Conservation (phyloP, 495 filamentous ascomycete species). For the Penicillium malachiteum region DNA sequence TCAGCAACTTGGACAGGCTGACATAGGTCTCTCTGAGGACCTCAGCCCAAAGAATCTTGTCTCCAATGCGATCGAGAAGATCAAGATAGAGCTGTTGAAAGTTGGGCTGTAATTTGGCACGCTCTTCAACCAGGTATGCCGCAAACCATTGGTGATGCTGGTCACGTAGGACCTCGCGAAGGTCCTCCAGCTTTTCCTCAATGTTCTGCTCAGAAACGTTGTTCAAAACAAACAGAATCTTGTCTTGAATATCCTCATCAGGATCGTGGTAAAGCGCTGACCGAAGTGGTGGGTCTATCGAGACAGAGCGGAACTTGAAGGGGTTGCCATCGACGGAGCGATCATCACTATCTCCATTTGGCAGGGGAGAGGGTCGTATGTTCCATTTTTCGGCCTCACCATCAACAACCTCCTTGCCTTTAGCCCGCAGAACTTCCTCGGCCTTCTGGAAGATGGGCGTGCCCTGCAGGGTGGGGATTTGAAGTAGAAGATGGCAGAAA, state of each 20-base stretch:
- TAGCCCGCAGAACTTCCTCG: conserved; percentile 71
- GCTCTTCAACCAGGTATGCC: conserved; percentile 89
- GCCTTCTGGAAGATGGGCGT: conserved; percentile 82
- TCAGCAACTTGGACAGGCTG: conserved; percentile 79
- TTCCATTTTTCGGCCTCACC: conserved; percentile 23
- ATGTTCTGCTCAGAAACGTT: conserved; percentile 91
- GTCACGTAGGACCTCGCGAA: conserved; percentile 73
- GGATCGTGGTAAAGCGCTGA: conserved; percentile 71
- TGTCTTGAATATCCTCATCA: conserved; percentile 79
- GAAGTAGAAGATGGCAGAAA: conserved; percentile 78
- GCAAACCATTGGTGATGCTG: conserved; percentile 95
- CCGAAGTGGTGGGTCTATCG: conserved; percentile 64
- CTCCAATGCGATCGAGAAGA: conserved; percentile 77
- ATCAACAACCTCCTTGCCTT: conserved; percentile 43
- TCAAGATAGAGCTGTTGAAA: conserved; percentile 91
- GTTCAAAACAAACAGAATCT: conserved; percentile 93
- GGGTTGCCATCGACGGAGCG: conserved; percentile 56
- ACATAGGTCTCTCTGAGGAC: conserved; percentile 92
- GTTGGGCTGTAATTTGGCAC: conserved; percentile 94
- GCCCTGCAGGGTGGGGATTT: conserved; percentile 75
- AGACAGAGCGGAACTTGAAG: conserved; percentile 69
- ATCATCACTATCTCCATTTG: conserved; percentile 4
- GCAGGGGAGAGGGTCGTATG: background rate
- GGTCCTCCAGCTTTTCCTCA: conserved; percentile 72
- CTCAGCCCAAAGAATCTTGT: conserved; percentile 77